Conservation (phyloP, 805 yeast genomes). For the Aciculoconidium aculeatum region DNA sequence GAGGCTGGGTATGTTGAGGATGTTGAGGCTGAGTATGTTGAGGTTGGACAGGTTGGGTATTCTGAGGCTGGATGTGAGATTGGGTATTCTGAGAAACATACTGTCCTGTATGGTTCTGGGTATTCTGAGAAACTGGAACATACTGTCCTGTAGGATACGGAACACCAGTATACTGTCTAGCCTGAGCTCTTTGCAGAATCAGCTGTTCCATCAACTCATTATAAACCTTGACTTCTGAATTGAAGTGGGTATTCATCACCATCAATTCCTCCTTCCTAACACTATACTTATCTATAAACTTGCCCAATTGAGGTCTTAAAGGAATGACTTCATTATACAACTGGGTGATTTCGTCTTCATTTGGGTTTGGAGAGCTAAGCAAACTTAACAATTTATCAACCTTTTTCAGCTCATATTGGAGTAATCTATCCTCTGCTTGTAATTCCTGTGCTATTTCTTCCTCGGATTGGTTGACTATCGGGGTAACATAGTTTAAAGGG, state of each 20-base stretch:
- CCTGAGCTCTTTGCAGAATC: slow-evolving; percentile 10
- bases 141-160: too few species aligned
- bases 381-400: slow-evolving; percentile 66
- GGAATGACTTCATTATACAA: slow-evolving; percentile 70
- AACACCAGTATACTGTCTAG: too few species aligned
- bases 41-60: too few species aligned
- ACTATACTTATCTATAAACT: slow-evolving; percentile 71
- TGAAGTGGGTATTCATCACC: slow-evolving; percentile 63
- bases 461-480: slow-evolving; percentile 59
- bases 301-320: slow-evolving; percentile 68
- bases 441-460: slow-evolving; percentile 50
- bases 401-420: slow-evolving; percentile 46
- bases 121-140: too few species aligned
- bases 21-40: too few species aligned
- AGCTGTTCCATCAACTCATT: slow-evolving; percentile 57
- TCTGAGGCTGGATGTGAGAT: too few species aligned
- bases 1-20: too few species aligned
- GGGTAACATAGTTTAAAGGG: slow-evolving; percentile 87
- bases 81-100: too few species aligned
- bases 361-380: slow-evolving; percentile 34
- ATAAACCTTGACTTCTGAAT: slow-evolving; percentile 62
- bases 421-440: slow-evolving; percentile 46
- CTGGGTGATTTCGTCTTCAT: slow-evolving; percentile 63
- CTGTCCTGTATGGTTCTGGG: too few species aligned
- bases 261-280: slow-evolving; percentile 72